Base-by-base conservation (phyloP, 1,284 basidiomycete genomes). In the Pseudozyma sp. region DNA sequence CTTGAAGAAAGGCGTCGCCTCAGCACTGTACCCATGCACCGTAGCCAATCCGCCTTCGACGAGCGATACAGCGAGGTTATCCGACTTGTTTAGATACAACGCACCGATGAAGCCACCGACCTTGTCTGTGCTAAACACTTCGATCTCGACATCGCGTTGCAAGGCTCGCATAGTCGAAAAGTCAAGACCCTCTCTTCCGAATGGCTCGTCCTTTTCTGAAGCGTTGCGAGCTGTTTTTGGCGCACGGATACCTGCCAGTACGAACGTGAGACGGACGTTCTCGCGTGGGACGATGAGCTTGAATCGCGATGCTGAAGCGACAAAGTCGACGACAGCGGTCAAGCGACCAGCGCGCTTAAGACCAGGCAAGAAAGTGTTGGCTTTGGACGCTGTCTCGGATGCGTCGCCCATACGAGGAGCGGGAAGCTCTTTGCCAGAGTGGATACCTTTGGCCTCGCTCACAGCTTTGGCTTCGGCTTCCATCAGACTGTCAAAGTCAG, bases 81-180 rank as follows among this genome's bases (percentile, higher is more conserved):
- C 92, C 2, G 61, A 76, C 62, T 72, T 69, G 79, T 89, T 93
- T 79, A 92, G 76, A 85, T 92, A 97, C 60, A 97, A 87, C 0
- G 91, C 71, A 16, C 96, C 96, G 76, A 99, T 95, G 87, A 97
- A 98, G 8, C 96, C 95, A 43, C 96, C 96, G 16, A 92, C 92
- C 87, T 97, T 97, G 87, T 99, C 96, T 14, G 92, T 90, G 48
- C 90, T 89, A 65, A 96, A 92, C 49, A 97, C 90, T 76, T 93
- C 91, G 68, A 98, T 91, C 86, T 99, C 96, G 14, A 95, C 92
- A 81, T 99, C 97, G 25, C 95, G 90, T 85, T 99, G 97, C 90
- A 97, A 91, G 81, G 92, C 94, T 64, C 89, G 89, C 51, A 90
- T 89, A 12, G 90, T 90, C 4, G 93, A 89, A 79, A 93, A 98